Evolutionary conservation across 1,284 basidiomycete genomes (phyloP), one percentile per base, ranked within the genome.

Genomic region (Termitomyces sp.): DNA sequence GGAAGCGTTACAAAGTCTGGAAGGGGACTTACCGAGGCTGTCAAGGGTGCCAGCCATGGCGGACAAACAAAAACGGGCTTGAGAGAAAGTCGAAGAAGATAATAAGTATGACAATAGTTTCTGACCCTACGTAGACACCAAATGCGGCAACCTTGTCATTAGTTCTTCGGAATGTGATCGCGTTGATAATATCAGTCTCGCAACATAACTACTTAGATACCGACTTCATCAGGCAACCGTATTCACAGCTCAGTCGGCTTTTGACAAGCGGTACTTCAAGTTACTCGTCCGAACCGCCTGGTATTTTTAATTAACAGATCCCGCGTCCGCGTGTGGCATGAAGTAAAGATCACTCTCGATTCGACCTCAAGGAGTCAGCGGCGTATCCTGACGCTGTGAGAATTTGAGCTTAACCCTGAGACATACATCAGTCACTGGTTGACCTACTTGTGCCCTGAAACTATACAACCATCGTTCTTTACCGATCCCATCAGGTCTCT

Each of bases 31-130:
- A 76, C 76, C 69, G 56, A 65, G 64, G 47, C 60, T 65, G 55
- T 73, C 71, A 50, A 64, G 59, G 54, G 66, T 57, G 56, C 65
- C 69, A 61, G 70, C 65, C 76, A 78, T 77, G 65, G 70, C 55
- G 57, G 57, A 61, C 56, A 52, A 54, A 49, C 53, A 58, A 59
- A 60, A 59, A 60, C 61, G 58, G 58, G 55, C 52, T 50, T 55
- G 60, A 58, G 53, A 55, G 52, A 56, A 56, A 45, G 17, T 17
- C 10, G 57, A 56, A 56, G 53, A 54, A 44, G 31, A 13, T 33
- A 40, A 26, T 31, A 50, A 28, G 31, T 42, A 24, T 24, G 3
- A 43, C 31, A 44, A 38, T 38, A 49, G 34, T 36, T 34, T 28
- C 24, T 31, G 38, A 46, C 39, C 48, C 26, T 28, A 21, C 19